Conservation (phyloP, 768 basidiomycete species). For the Pilatotrama ljubarskyi region DNA sequence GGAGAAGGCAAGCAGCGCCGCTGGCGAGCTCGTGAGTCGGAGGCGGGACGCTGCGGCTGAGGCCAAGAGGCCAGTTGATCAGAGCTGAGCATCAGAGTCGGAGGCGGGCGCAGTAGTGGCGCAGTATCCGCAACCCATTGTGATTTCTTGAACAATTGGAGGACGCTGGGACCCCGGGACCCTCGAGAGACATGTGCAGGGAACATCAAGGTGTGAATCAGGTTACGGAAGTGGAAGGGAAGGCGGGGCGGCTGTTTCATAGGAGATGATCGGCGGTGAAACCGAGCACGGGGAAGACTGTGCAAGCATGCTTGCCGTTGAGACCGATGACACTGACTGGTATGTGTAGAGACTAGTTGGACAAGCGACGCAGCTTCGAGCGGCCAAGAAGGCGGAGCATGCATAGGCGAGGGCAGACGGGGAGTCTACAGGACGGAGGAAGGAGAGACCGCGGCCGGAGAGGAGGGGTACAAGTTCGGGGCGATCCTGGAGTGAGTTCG, state of each 20-base stretch:
- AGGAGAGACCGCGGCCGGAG: background rate
- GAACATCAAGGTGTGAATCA: background rate
- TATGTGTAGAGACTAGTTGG: background rate
- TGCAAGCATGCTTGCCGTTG: slow-evolving; percentile 5
- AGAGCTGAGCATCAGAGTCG: too few species aligned
- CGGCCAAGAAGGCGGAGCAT: background rate
- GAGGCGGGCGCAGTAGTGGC: too few species aligned
- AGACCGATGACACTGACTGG: background rate
- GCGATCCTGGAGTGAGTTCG: background rate
- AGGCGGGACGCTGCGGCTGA: slow-evolving; percentile 4
- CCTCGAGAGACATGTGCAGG: background rate
- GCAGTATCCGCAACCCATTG: too few species aligned
- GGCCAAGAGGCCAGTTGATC: background rate
- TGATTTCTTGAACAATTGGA: background rate
- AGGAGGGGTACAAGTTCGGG: background rate
- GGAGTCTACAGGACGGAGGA: background rate
- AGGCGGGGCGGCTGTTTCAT: background rate
- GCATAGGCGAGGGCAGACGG: background rate
- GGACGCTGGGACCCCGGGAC: background rate
- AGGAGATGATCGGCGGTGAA: too few species aligned
- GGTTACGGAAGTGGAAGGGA: background rate
- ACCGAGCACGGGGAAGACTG: background rate
- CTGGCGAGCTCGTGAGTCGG: too few species aligned
- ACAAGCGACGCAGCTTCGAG: background rate
- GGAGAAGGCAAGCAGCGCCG: too few species aligned